Evolutionary conservation across 2,329 filamentous ascomycete species (phyloP), one percentile per base, ranked within the genome.

Genomic region (Colletotrichum scovillei): DNA sequence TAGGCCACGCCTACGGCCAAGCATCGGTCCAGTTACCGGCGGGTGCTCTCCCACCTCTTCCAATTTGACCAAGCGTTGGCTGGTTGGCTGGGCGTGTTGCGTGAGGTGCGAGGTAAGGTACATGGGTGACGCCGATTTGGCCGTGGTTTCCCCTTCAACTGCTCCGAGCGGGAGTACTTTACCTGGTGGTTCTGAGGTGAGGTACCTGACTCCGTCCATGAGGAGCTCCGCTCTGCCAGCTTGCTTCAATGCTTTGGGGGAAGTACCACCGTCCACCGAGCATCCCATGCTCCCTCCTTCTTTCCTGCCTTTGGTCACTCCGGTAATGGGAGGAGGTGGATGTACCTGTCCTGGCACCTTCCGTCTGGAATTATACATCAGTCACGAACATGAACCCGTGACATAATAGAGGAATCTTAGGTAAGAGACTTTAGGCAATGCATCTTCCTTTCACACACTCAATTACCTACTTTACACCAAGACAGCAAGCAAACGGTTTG

Each of bases 211-310:
- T 42, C 38, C 38, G 38, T 42, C 14, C 38, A 53, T n/a, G 49
- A 63, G 60, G 46, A 63, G 46, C 62, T 64, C 62, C 62, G 62
- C 62, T 64, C 46, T 53, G 62, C 46, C 62, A 55, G 62, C 62
- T 64, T n/a, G 62, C 62, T 64, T n/a, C 42, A 49, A 49, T 49
- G 4, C 42, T 11, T n/a, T 49, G 42, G 7, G 19, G 42, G 19
- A 49, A 19, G 19, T 49, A n/a, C 19, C 42, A 49, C 42, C 42
- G 19, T n/a, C 16, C 42, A 49, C 19, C 42, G 42, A 16, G 38
- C 16, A n/a, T 49, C 42, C 62, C 46, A 52, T 53, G 46, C 14
- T 62, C 35, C 9, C 38, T 63, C 14, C 42, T 30, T 63, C 42
- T 42, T 53, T 49, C 42, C 11, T 24, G 24, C 38, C 58, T 42